Evolutionary conservation across 2,329 filamentous ascomycete genomes (phyloP), one percentile per base, ranked within the genome.

Genomic region (Cladosporium halotolerans): DNA sequence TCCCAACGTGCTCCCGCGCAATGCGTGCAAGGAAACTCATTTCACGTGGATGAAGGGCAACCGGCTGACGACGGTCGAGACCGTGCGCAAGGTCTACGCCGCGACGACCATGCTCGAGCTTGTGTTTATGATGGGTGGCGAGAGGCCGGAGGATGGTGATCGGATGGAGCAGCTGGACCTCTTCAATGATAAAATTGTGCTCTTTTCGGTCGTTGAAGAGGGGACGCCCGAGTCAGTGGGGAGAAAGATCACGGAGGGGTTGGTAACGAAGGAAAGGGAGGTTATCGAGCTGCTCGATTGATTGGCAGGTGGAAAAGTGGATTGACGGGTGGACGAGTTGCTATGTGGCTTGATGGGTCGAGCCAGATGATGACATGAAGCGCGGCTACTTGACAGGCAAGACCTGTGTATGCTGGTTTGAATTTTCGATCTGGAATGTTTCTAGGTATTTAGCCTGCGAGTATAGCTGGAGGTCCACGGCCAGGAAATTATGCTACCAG

Each of bases 21-120:
- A 23, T 11, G 48, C 48, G 2, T 38, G 16, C 48, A 51, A 44
- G n/a, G 48, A 44, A 36, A 56, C 55, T 18, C 63, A 67, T 39
- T 63, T 66, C 43, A 52, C 65, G 6, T 68, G 66, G 68, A 62
- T 70, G 58, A 65, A 66, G 31, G 68, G 64, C 1, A 63, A 66
- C 46, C 53, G 57, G 9, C 55, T 57, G 36, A 66, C 59, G n/a
- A 68, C 66, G 2, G 59, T 69, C 3, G 55, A 58, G 38, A 70
- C 68, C 1, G 59, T 70, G 46, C 63, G 58, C 61, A 57, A 66
- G 33, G 51, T 52, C 9, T 66, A 62, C 50, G 50, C 55, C 3
- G 45, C 42, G 11, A 58, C 58, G 4, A 58, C 56, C 3, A 49
- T 58, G 40, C 41, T 46, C 10, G 57, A 61, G 10, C 61, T 62